phyloP scores from a whole-genome alignment of 1,284 basidiomycete genomes.

The Rhodotorula mucilaginosa region DNA sequence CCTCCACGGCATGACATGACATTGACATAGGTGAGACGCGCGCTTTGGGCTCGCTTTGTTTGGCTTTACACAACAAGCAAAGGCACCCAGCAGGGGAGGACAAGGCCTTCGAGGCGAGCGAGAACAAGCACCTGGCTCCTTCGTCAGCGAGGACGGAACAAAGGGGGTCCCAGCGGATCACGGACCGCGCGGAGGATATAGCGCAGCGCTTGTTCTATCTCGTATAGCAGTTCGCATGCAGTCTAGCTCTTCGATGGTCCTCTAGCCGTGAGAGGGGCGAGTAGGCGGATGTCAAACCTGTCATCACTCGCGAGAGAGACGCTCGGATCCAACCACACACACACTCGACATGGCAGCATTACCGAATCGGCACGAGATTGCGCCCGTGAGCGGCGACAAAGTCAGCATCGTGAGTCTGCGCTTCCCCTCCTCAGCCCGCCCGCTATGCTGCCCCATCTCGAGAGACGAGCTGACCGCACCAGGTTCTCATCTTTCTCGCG shows the following conservation, averaged over 20 bases:
- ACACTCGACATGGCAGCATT: background rate
- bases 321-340: background rate
- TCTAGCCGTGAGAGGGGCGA: too few relatives aligned
- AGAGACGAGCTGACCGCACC: background rate
- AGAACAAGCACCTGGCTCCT: background rate
- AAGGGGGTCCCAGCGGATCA: too few relatives aligned
- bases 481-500: background rate
- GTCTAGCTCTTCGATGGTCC: too few relatives aligned
- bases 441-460: background rate
- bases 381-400: constrained; percentile 28
- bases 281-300: background rate
- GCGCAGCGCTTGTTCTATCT: background rate
- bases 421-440: background rate
- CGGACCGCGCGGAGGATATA: too few relatives aligned
- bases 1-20: too few relatives aligned
- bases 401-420: constrained; percentile 24
- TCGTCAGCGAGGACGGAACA: too few relatives aligned
- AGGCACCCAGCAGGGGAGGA: background rate
- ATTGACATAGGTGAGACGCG: too few relatives aligned
- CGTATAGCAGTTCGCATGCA: background rate
- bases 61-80: too few relatives aligned
- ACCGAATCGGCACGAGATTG: constrained; percentile 22
- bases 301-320: background rate
- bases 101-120: background rate
- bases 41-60: too few relatives aligned